Percentiles rank a stretch among this genome's conserved stretches.
Conservation (phyloP, 257 asterid species). For the Nemophila menziesii region DNA sequence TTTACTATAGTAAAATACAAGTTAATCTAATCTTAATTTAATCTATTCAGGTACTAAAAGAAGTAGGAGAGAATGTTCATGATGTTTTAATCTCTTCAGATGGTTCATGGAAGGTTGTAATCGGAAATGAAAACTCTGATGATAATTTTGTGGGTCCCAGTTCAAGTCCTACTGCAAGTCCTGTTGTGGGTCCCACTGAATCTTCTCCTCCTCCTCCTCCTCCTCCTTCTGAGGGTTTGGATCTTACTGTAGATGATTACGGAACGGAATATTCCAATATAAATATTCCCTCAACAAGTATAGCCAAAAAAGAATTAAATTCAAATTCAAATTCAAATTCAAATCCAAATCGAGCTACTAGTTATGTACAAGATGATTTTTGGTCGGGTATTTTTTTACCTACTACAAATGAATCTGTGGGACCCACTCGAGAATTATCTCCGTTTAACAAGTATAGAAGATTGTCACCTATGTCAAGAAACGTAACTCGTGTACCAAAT, state of each 20-base stretch:
- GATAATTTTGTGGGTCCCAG: conserved; percentile 26
- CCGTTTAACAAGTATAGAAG: conserved; percentile 39
- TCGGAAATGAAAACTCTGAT: conserved; percentile 30
- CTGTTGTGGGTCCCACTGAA: no score
- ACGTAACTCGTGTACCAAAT: conserved; percentile 35
- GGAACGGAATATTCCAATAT: conserved; percentile 18
- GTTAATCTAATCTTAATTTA: conserved; percentile 12
- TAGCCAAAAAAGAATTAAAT: conserved; percentile 21
- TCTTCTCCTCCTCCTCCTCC: conserved; percentile 16
- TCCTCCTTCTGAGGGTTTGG: conserved; percentile 27
- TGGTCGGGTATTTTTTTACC: conserved; percentile 41
- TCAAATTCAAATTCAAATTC: conserved; percentile 11
- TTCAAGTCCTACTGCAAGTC: conserved; percentile 16
- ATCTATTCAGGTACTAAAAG: conserved; percentile 64
- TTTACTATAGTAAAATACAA: background rate
- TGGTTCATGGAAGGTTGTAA: conserved; percentile 66
- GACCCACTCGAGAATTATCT: conserved; percentile 21
- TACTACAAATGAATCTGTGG: conserved; percentile 17
- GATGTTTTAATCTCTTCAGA: conserved; percentile 51
- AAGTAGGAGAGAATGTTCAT: conserved; percentile 44
- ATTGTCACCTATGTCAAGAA: conserved; percentile 22
- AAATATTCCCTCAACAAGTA: conserved; percentile 23
- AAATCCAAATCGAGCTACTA: conserved; percentile 19
- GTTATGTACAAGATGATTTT: conserved; percentile 22
- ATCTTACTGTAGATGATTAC: conserved; percentile 52